Percentiles rank a stretch among this genome's conserved stretches.
Evolutionary conservation across 805 yeast species (phyloP).

Genomic region (Schwanniomyces pseudopolymorphus): DNA sequence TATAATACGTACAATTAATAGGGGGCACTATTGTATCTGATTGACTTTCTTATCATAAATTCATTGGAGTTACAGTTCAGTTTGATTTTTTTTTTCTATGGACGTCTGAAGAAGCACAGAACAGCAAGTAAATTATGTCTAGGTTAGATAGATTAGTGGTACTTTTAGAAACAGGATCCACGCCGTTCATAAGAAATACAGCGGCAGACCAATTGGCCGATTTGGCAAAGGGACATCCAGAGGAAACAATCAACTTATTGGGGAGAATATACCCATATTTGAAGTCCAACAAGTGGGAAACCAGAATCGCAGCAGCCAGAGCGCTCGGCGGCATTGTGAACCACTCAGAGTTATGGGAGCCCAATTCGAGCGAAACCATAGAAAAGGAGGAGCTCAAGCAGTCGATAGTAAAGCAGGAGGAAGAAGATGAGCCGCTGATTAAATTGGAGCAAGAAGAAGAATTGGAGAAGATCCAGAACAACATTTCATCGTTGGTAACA

Average conservation of each 20-base stretch:
- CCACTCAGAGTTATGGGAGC: constrained; percentile 82
- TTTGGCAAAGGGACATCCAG: constrained; percentile 91
- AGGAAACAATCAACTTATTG: constrained; percentile 76
- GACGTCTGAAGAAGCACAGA: not conserved
- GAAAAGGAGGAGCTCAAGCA: constrained; percentile 15
- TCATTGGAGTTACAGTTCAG: not conserved
- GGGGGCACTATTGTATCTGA: not conserved
- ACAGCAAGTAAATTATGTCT: constrained; percentile 34
- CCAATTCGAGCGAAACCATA: constrained; percentile 49
- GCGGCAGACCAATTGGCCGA: constrained; percentile 98
- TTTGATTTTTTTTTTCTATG: not conserved
- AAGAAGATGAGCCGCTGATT: constrained; percentile 21
- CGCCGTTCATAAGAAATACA: constrained; percentile 87
- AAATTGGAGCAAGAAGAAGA: constrained; percentile 45
- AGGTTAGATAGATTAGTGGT: constrained; percentile 59
- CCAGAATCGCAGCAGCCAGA: constrained; percentile 89
- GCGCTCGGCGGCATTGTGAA: constrained; percentile 92
- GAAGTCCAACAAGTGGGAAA: constrained; percentile 87
- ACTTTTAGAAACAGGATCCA: constrained; percentile 87
- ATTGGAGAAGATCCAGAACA: constrained; percentile 40
- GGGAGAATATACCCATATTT: constrained; percentile 91
- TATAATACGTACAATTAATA: not conserved
- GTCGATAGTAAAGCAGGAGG: constrained; percentile 15
- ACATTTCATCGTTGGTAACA: constrained; percentile 39
- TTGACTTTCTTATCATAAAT: not conserved